These are phyloP conservation scores for Silybum marianum DNA, from an alignment of 129 eudicot species.

Conservation along the genomic window DNA sequence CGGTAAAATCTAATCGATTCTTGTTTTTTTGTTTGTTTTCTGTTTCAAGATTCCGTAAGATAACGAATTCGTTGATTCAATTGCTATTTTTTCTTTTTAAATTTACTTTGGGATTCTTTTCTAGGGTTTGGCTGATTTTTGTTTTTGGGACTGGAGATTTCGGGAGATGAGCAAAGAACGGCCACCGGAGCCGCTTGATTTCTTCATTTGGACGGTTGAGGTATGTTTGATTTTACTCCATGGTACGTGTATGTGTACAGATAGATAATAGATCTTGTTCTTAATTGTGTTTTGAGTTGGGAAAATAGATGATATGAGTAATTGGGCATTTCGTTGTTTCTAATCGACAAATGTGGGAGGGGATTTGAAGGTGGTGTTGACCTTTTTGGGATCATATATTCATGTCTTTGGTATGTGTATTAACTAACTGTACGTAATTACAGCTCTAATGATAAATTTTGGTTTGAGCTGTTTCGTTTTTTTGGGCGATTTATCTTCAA, in stretches of 20 bases:
- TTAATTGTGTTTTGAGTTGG: constrained; percentile 21
- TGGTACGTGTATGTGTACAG: neutral
- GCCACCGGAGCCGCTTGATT: constrained; percentile 96
- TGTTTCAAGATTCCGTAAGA: neutral
- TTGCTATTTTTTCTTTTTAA: neutral
- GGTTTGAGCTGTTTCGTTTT: neutral
- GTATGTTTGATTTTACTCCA: constrained; percentile 27
- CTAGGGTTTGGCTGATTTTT: constrained; percentile 27
- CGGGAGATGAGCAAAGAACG: constrained; percentile 80
- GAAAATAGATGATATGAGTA: neutral
- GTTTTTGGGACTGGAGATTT: constrained; percentile 29
- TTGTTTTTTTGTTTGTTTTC: neutral
- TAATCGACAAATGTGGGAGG: constrained; percentile 7
- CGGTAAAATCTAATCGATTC: constrained; percentile 30
- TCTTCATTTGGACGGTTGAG: constrained; percentile 97
- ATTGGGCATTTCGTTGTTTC: constrained; percentile 16
- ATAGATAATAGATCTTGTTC: neutral
- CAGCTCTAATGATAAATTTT: neutral
- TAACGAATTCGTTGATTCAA: neutral
- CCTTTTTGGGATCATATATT: constrained; percentile 8
- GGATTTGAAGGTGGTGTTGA: constrained; percentile 15
- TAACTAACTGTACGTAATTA: neutral
- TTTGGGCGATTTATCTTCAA: neutral
- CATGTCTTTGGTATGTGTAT: neutral
- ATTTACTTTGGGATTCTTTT: constrained; percentile 14